Evolutionary conservation across 257 asterid species (phyloP).

Genomic region (Orobanche coerulescens): DNA sequence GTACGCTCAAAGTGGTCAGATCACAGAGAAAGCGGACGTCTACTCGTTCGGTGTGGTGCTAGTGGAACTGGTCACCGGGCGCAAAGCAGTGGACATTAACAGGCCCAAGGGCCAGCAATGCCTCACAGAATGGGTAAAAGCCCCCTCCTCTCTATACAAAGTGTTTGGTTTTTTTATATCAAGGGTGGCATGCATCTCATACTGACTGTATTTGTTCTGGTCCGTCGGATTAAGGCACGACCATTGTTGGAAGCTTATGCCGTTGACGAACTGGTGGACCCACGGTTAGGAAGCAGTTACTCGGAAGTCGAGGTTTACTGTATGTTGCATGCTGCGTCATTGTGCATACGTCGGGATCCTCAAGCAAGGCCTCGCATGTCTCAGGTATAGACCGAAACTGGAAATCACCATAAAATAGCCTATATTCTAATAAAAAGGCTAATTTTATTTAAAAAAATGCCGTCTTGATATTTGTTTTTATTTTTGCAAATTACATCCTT

Average conservation of each 20-base stretch:
- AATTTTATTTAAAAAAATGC: too few relatives aligned
- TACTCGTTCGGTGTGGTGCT: slow-evolving; percentile 95
- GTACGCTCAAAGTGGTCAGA: slow-evolving; percentile 99
- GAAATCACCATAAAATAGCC: neutral
- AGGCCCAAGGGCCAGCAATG: slow-evolving; percentile 97
- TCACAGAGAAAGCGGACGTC: slow-evolving; percentile 89
- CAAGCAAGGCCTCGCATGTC: slow-evolving; percentile 92
- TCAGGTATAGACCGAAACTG: slow-evolving; percentile 39
- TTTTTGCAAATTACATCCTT: too few relatives aligned
- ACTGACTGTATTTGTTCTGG: neutral
- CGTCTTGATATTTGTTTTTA: too few relatives aligned
- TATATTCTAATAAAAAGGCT: too few relatives aligned
- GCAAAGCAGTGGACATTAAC: slow-evolving; percentile 85
- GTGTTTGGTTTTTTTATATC: too few relatives aligned
- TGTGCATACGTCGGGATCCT: slow-evolving; percentile 88
- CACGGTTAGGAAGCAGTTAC: slow-evolving; percentile 44
- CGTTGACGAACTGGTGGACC: slow-evolving; percentile 66
- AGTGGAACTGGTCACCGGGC: slow-evolving; percentile 90
- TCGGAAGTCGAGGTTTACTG: slow-evolving; percentile 64
- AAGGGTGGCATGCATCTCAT: neutral
- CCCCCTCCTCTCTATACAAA: too few relatives aligned
- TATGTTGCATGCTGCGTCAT: slow-evolving; percentile 88
- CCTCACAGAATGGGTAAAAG: slow-evolving; percentile 86
- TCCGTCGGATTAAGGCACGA: slow-evolving; percentile 48
- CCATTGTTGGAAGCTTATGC: slow-evolving; percentile 80